A percentile compares a stretch with the other conserved stretches of the same genome.
Conservation (phyloP, 2,329 filamentous ascomycete species). For the Epichloe scottii region DNA sequence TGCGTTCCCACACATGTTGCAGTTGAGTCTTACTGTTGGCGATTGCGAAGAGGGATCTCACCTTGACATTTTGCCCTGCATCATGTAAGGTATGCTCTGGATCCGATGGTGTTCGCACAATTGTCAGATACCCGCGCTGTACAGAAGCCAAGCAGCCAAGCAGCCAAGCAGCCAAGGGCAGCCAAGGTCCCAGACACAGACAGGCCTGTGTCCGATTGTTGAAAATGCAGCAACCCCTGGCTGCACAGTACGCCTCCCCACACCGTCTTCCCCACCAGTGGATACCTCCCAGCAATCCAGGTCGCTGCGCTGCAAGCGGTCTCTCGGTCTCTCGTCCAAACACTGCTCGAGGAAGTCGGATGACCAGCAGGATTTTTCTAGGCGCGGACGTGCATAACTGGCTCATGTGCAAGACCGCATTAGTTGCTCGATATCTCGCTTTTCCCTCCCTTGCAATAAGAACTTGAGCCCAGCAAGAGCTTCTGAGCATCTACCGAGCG, state of each 20-base stretch:
- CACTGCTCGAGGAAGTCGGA: constrained; percentile 3
- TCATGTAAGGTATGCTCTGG: no score
- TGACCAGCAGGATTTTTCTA: constrained; percentile 7
- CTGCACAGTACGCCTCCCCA: constrained; percentile 6
- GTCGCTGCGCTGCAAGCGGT: constrained; percentile 6
- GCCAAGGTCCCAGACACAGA: not conserved
- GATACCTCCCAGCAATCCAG: not conserved
- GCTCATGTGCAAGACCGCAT: not conserved
- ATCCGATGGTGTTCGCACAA: no score
- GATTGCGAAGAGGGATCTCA: no score
- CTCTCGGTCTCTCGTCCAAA: constrained; percentile 2
- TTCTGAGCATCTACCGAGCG: not conserved
- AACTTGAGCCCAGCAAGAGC: not conserved
- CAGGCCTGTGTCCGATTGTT: not conserved
- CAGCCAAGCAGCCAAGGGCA: not conserved
- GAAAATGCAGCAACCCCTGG: not conserved
- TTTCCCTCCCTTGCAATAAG: not conserved
- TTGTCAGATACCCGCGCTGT: not conserved
- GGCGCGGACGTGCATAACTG: not conserved
- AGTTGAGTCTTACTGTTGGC: no score
- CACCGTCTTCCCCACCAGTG: not conserved
- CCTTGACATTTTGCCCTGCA: no score
- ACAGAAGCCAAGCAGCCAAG: not conserved
- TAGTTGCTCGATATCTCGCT: not conserved
- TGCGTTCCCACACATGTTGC: no score